Evolutionary conservation across 2,329 filamentous ascomycete genomes (phyloP), one percentile per base, ranked within the genome.

Genomic region (Claviceps africana): DNA sequence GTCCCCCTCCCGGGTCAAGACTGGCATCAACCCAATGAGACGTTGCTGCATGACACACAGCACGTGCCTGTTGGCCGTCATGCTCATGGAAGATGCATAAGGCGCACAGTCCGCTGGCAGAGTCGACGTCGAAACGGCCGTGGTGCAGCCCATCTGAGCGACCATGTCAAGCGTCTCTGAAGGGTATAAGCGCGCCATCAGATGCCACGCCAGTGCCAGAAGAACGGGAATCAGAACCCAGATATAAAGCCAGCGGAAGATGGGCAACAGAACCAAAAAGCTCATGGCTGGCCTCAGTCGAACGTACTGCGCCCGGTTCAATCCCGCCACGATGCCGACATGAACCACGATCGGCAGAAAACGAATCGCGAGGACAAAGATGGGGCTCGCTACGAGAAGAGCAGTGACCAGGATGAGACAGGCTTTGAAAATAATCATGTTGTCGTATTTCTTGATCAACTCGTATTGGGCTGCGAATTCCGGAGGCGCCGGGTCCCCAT

Each of bases 1-100:
- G 37, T 56, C 55, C 4, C 48, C 51, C 0, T 33, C 30, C 28
- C 47, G 46, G 13, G 54, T 49, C 39, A 46, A 22, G 35, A 55
- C n/a, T 10, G 54, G 54, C 48, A 55, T 25, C 33, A 55, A 28
- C 4, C 51, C 54, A 17, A 55, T 51, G 4, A 55, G 37, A 11
- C 48, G 44, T 31, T 48, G 7, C 10, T 49, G 31, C 35, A 39
- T 55, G 51, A 53, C 47, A 39, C 51, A 53, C 9, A 55, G 40
- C 15, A 28, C 25, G 31, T 53, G 35, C 19, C 37, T 47, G 33
- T 55, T 55, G 17, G 4, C 51, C 22, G 50, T 48, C 2, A 49
- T 21, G 21, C 35, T 35, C 17, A 53, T 7, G 21, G 47, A 39
- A 28, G 45, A 37, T 21, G 49, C 37, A 39, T 51, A 53, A 5